Evolutionary conservation across 495 filamentous ascomycete genomes (phyloP), one percentile per base, ranked within the genome.

Genomic region (Penicillium arizonense): DNA sequence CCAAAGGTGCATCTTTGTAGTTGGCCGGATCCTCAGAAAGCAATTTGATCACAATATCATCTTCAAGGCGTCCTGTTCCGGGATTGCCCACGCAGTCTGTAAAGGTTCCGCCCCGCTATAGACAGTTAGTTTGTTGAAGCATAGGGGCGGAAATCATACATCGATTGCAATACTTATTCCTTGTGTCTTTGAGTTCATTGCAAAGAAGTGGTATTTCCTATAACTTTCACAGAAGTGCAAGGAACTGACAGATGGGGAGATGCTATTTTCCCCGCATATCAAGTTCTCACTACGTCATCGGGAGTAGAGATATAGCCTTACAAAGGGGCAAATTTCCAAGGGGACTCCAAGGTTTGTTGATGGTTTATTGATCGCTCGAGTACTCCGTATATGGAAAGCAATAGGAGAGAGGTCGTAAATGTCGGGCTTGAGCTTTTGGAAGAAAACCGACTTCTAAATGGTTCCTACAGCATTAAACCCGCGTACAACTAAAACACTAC

Each of bases 21-120:
- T 93, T 92, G 32, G 77, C 72, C 13, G 89, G 89, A 60, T 94
- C 90, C 52, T 89, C 86, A 7, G 88, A 91, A 3, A 94, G 79
- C 0, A 94, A 72, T 64, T 94, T 94, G 69, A 94, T 87, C 39
- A 94, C 79, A 37, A 91, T 73, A 18, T 68, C 65, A 55, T 63
- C 63, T 47, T 66, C 60, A 13, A 64, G 28, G n/a, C 57, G 48
- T 13, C 57, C 63, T 6, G 55, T 56, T 10, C 57, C 60, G 3
- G 61, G 55, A 14, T 64, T 64, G 7, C 63, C 63, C 3, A 66
- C 47, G n/a, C 63, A 66, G 16, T 66, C 63, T 1, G 61, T 66
- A 37, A 64, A 66, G 18, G 63, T 66, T 4, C 63, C 61, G 11
- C 60, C 63, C 43, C 63, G 53, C 63, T 63, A 30, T 47, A 7